Conservation (phyloP, 208 protist genomes). For the Trypanosoma theileri region DNA sequence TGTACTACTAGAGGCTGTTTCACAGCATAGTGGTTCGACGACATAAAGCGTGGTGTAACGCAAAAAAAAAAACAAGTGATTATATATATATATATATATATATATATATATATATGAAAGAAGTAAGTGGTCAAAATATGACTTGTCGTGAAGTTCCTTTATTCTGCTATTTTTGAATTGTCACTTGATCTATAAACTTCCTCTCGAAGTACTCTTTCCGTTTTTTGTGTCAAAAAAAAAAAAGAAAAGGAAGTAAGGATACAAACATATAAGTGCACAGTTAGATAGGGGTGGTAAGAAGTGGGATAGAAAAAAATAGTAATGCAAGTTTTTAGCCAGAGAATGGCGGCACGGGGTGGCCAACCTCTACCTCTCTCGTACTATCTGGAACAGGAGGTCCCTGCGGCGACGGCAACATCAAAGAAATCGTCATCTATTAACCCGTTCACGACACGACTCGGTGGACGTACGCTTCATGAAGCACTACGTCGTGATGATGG, state of each 20-base stretch:
- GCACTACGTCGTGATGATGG: conserved; percentile 28
- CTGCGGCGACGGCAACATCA: conserved; percentile 7
- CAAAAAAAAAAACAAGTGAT: too few relatives aligned
- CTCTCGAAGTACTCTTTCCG: too few relatives aligned
- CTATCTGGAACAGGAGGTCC: conserved; percentile 31
- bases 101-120: too few relatives aligned
- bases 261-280: background rate
- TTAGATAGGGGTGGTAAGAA: background rate
- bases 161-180: too few relatives aligned
- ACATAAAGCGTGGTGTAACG: too few relatives aligned
- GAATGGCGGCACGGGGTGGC: conserved; percentile 34
- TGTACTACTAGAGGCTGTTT: conserved; percentile 3
- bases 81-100: too few relatives aligned
- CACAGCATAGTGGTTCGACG: background rate
- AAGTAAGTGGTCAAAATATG: too few relatives aligned
- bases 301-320: background rate
- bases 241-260: background rate
- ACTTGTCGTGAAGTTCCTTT: too few relatives aligned
- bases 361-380: conserved; percentile 47
- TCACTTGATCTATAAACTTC: too few relatives aligned
- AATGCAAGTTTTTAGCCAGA: conserved; percentile 55
- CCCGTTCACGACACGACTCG: conserved; percentile 27
- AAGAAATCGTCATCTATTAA: conserved; percentile 17
- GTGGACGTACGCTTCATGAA: conserved; percentile 57
- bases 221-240: background rate